phyloP scores from a whole-genome alignment of 805 yeast genomes.

The Starmerella cellae region DNA sequence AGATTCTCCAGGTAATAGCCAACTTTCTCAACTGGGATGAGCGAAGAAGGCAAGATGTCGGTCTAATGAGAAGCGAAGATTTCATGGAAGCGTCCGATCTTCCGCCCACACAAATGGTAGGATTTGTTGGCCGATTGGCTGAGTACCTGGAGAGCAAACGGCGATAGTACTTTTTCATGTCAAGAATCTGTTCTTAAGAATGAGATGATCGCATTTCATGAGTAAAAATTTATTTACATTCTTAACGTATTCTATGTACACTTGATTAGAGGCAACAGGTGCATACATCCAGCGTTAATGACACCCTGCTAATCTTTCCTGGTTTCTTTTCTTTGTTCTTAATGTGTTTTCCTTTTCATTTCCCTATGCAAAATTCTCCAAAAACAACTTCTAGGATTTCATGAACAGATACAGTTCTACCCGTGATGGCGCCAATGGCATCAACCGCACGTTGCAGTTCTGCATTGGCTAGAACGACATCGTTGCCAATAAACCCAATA shows the following conservation, averaged over 20 bases:
- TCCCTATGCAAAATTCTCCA: conserved; percentile 87
- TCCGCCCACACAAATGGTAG: conserved; percentile 21
- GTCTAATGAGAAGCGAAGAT: conserved; percentile 18
- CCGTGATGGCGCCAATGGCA: conserved; percentile 87
- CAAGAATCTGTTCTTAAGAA: no score
- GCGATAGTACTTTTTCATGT: conserved; percentile 14
- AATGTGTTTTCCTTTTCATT: conserved; percentile 34
- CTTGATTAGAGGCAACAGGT: no score
- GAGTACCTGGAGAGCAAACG: conserved; percentile 23
- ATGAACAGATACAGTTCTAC: conserved; percentile 75
- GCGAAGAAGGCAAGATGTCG: conserved; percentile 28
- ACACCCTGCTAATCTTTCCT: not conserved
- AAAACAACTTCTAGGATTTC: conserved; percentile 86
- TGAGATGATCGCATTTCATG: no score
- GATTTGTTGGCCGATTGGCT: conserved; percentile 30
- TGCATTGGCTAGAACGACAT: conserved; percentile 70
- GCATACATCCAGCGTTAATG: no score
- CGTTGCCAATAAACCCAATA: conserved; percentile 30
- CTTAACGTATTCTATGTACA: no score
- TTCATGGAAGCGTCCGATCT: conserved; percentile 8
- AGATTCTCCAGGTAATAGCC: conserved; percentile 72
- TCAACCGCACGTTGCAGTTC: conserved; percentile 59
- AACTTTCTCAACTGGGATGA: conserved; percentile 84
- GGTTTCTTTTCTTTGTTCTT: not conserved
- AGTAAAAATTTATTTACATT: no score